Conservation (phyloP, 2,329 filamentous ascomycete species). For the Fusarium nodosum region DNA sequence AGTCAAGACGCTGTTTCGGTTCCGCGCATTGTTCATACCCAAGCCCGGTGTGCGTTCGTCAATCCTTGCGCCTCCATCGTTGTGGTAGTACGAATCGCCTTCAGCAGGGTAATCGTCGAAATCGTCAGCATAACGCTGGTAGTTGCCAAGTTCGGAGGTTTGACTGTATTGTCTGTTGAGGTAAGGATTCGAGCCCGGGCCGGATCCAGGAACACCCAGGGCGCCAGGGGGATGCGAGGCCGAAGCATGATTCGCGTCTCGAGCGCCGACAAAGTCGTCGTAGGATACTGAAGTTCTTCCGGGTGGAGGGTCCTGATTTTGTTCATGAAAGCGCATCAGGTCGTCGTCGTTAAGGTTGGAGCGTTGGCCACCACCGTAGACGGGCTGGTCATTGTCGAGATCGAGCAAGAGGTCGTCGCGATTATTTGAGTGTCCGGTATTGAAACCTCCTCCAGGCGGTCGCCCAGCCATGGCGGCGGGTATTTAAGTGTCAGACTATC, state of each 20-base stretch:
- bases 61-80: conserved; percentile 73
- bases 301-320: conserved; percentile 73
- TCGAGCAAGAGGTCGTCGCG: conserved; percentile 78
- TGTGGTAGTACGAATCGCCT: conserved; percentile 86
- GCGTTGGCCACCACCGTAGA: conserved; percentile 81
- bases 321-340: conserved; percentile 80
- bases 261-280: conserved; percentile 89
- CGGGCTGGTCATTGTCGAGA: conserved; percentile 76
- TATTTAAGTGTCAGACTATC: conserved; percentile 54
- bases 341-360: conserved; percentile 87
- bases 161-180: conserved; percentile 73
- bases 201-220: conserved; percentile 43
- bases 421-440: conserved; percentile 63
- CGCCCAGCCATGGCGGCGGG: conserved; percentile 72
- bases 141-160: conserved; percentile 86
- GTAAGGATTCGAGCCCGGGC: conserved; percentile 58
- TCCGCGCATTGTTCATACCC: conserved; percentile 69
- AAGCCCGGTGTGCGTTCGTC: conserved; percentile 65
- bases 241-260: conserved; percentile 62
- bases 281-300: conserved; percentile 90
- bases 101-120: conserved; percentile 86
- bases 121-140: conserved; percentile 90
- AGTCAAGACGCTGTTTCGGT: conserved; percentile 89
- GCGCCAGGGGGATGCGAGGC: conserved; percentile 58
- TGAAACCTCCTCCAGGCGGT: conserved; percentile 62